phyloP scores from a whole-genome alignment of 225 moss, liverwort and hornwort species.

The Climacium dendroides region DNA sequence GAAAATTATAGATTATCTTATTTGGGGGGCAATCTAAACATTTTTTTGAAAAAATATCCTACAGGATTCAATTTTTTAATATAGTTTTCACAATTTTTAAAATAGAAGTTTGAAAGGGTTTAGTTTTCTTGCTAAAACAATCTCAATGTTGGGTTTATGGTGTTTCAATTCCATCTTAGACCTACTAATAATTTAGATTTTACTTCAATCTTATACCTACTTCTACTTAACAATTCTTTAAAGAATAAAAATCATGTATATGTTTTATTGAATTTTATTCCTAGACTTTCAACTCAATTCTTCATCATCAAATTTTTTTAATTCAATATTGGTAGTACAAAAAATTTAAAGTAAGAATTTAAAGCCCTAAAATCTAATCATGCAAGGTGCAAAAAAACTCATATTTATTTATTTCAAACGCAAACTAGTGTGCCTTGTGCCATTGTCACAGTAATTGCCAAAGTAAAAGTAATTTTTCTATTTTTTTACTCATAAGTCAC shows the following conservation, averaged over 20 bases:
- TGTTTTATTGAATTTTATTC: too few relatives aligned
- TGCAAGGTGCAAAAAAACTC: accelerated
- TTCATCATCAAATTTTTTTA: neutral
- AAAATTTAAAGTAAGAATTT: neutral
- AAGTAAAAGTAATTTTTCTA: too few relatives aligned
- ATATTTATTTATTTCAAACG: neutral
- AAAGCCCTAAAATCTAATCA: neutral
- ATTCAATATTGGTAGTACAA: neutral
- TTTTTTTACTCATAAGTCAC: too few relatives aligned
- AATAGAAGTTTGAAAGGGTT: neutral
- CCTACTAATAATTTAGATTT: neutral
- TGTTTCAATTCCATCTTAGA: neutral
- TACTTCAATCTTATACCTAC: accelerated
- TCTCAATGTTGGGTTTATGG: accelerated
- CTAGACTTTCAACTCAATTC: neutral
- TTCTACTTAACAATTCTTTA: neutral
- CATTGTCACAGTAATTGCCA: too few relatives aligned
- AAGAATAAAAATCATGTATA: neutral
- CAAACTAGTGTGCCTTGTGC: too few relatives aligned
- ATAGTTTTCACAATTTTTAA: neutral
- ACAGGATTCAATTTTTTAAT: neutral
- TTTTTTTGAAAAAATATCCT: neutral
- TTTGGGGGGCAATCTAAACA: neutral
- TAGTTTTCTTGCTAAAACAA: neutral
- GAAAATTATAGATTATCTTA: neutral